These are phyloP conservation scores for Xerocomellus intermedius DNA, from an alignment of 768 basidiomycete species.

Conservation along the genomic window DNA sequence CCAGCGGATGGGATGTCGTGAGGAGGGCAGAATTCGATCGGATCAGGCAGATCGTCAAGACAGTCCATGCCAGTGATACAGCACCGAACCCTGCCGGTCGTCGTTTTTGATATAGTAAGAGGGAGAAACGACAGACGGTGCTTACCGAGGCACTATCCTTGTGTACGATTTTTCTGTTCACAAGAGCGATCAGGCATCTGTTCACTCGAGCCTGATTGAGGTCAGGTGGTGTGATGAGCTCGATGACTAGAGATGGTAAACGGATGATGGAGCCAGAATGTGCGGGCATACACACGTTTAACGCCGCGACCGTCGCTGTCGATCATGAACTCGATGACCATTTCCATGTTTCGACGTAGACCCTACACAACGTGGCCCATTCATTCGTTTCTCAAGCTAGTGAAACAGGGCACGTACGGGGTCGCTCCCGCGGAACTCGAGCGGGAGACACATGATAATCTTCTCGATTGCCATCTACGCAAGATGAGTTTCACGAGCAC, in stretches of 20 bases:
- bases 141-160: constrained; percentile 69
- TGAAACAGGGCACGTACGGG: constrained; percentile 51
- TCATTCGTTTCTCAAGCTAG: neutral
- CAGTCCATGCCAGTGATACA: constrained; percentile 69
- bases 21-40: neutral
- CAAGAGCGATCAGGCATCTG: constrained; percentile 89
- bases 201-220: constrained; percentile 90
- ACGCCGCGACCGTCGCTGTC: constrained; percentile 58
- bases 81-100: constrained; percentile 51
- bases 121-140: neutral
- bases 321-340: constrained; percentile 74
- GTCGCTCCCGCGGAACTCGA: constrained; percentile 90
- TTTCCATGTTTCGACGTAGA: constrained; percentile 76
- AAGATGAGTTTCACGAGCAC: neutral
- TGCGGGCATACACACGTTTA: constrained; percentile 47
- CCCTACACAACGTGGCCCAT: constrained; percentile 40
- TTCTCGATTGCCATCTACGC: constrained; percentile 61
- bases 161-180: constrained; percentile 78
- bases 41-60: constrained; percentile 19
- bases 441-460: constrained; percentile 71
- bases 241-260: constrained; percentile 53
- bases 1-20: neutral
- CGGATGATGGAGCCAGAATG: neutral
- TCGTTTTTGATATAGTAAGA: neutral
- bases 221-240: constrained; percentile 76